Evolutionary conservation across 192 early-diverging fungal species (phyloP).

Genomic region (Anaeromyces robustus): DNA sequence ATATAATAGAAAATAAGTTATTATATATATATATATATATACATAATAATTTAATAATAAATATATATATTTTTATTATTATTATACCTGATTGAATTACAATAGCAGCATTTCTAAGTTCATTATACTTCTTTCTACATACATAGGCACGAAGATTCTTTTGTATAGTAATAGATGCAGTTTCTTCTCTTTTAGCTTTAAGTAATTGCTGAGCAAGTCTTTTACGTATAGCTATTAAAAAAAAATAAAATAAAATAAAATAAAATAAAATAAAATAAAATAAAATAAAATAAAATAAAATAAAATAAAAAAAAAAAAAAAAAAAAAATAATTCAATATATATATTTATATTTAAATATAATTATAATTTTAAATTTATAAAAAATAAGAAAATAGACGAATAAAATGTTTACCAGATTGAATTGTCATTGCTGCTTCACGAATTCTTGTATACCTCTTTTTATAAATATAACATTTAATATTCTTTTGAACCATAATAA

Average conservation of each 20-base stretch:
- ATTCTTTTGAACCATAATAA: constrained; percentile 43
- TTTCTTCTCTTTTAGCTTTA: not conserved
- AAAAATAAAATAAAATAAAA: not conserved
- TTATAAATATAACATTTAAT: not conserved
- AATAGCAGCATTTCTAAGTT: constrained; percentile 11
- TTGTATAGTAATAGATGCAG: constrained; percentile 18
- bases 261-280: no score
- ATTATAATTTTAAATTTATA: no score
- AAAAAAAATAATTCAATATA: no score
- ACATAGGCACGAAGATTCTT: constrained; percentile 68
- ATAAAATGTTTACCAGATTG: not conserved
- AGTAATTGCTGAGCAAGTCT: not conserved
- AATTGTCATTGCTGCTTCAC: not conserved
- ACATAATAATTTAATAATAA: no score
- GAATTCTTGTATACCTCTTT: not conserved
- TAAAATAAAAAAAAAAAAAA: no score
- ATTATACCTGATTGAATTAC: constrained; percentile 1
- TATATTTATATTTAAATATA: no score
- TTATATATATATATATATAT: no score
- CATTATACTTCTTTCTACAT: constrained; percentile 38
- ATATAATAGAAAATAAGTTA: no score
- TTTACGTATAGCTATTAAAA: not conserved
- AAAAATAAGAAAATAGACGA: no score
- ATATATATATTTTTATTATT: no score
- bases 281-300: no score